phyloP scores from a whole-genome alignment of 345 rosid species.

The Aethionema arabicum region DNA sequence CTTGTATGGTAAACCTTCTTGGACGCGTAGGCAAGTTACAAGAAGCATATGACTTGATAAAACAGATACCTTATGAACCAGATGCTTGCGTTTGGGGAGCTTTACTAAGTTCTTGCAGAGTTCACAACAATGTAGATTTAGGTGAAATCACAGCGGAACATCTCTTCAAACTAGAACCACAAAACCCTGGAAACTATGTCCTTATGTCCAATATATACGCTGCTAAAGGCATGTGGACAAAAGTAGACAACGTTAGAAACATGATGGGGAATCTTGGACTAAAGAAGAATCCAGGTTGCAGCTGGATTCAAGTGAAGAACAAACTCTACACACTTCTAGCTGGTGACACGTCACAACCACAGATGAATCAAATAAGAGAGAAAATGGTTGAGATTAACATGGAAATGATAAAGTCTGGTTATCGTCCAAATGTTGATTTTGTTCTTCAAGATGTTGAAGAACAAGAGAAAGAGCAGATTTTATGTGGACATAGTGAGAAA shows the following conservation, averaged over 20 bases:
- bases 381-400: conserved; percentile 40
- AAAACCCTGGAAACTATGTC: conserved; percentile 60
- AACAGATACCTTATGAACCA: conserved; percentile 61
- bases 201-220: conserved; percentile 67
- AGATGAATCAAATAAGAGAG: conserved; percentile 38
- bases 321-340: conserved; percentile 51
- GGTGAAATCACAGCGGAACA: conserved; percentile 56
- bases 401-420: conserved; percentile 44
- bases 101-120: conserved; percentile 67
- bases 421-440: conserved; percentile 35
- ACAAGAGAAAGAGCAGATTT: conserved; percentile 54
- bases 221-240: conserved; percentile 52
- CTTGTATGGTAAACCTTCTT: conserved; percentile 74
- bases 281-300: conserved; percentile 70
- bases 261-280: conserved; percentile 52
- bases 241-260: conserved; percentile 51
- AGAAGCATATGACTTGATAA: conserved; percentile 62
- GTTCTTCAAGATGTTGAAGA: conserved; percentile 50
- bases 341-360: conserved; percentile 47
- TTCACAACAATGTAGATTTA: conserved; percentile 39
- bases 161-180: conserved; percentile 53
- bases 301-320: conserved; percentile 63
- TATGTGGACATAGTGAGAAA: conserved; percentile 67
- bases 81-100: conserved; percentile 81
- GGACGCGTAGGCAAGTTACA: conserved; percentile 68